Evolutionary conservation across 2,329 filamentous ascomycete species (phyloP), one percentile per base, ranked within the genome.

Genomic region (Emmonsiellopsis sp.): DNA sequence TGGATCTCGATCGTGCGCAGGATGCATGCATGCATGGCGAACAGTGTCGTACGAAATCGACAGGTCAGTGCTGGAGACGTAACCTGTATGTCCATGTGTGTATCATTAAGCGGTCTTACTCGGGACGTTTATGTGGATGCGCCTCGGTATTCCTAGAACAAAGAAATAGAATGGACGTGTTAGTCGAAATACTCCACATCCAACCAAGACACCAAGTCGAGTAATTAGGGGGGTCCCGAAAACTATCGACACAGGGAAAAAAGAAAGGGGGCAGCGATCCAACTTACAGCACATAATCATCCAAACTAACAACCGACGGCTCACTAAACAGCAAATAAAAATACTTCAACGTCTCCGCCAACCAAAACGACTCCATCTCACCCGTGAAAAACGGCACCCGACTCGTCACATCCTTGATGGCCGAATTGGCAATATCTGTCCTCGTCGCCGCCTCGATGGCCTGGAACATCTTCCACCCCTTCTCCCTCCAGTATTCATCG

Each of bases 281-380:
- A 74, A 76, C 53, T 70, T 64, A 59, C 58, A 86, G 70, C 31
- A 88, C 82, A 66, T 76, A 88, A 6, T 87, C 79, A 65, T 89
- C 85, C 62, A 89, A 67, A 62, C 76, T 85, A 45, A 87, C 73
- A 31, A 82, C 61, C 10, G 78, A 74, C 0, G 86, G 84, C 52
- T 83, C 77, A 26, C 82, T 82, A 67, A 87, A 95, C 51, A 95
- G 77, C 54, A 95, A 69, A 66, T 89, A 95, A 60, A 93, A 95
- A 66, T 95, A 95, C 75, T 95, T 96, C 61, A 95, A 75, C 44
- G 89, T 95, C 76, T 95, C 90, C 5, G 87, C 87, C 57, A 90
- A 76, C 88, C 90, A 95, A 69, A 95, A 95, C 64, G 86, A 92
- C 73, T 95, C 87, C 87, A 92, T 91, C 61, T 77, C 76, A 67